Conservation (phyloP, 345 rosid species). For the Aethionema arabicum region DNA sequence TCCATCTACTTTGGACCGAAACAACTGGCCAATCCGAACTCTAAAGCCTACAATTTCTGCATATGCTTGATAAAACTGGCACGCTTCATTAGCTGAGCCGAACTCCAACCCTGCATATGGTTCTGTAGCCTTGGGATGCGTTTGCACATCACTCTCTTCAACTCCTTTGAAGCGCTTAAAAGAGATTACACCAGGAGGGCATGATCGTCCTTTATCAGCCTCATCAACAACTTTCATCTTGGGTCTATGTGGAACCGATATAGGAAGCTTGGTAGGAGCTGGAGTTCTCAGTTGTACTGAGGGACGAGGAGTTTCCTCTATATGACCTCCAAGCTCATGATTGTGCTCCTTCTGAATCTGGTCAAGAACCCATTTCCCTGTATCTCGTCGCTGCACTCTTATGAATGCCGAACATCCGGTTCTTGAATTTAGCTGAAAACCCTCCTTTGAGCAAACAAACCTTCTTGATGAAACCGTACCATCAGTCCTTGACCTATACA, state of each 20-base stretch:
- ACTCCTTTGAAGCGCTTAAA: conserved; percentile 59
- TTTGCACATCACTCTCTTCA: conserved; percentile 38
- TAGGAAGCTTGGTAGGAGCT: conserved; percentile 37
- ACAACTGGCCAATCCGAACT: conserved; percentile 85
- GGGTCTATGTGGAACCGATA: conserved; percentile 46
- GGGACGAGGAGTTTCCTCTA: conserved; percentile 28
- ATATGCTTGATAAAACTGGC: conserved; percentile 60
- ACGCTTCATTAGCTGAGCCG: conserved; percentile 72
- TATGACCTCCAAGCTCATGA: conserved; percentile 60
- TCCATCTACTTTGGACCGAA: conserved; percentile 82
- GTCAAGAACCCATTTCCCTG: conserved; percentile 87
- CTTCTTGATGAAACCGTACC: conserved; percentile 86
- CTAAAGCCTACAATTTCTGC: conserved; percentile 71
- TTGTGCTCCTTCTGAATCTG: conserved; percentile 83
- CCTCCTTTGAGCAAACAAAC: conserved; percentile 83
- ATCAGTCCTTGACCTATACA: conserved; percentile 80
- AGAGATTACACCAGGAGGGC: conserved; percentile 52
- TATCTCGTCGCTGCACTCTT: conserved; percentile 67
- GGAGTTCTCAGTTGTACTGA: conserved; percentile 43
- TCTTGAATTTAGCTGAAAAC: conserved; percentile 82
- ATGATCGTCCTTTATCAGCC: conserved; percentile 44
- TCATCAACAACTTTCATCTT: conserved; percentile 51
- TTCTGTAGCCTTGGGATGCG: conserved; percentile 39
- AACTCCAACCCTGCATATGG: conserved; percentile 71
- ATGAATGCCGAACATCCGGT: conserved; percentile 86